Base-by-base conservation (phyloP, 352 stramenopile species). In the Pythium oligandrum region DNA sequence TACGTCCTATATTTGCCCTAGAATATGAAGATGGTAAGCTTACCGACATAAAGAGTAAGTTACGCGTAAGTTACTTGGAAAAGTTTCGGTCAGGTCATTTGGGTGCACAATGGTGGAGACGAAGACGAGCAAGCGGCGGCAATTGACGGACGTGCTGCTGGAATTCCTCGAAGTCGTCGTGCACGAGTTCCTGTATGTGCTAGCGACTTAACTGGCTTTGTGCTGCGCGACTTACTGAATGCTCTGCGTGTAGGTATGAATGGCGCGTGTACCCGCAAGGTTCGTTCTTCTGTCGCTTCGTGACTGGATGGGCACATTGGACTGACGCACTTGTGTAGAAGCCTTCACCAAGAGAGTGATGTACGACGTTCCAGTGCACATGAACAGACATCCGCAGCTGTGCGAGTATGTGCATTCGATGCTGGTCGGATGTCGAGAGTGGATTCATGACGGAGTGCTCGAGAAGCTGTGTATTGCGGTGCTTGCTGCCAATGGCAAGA, bases 371-470 rank as follows among this genome's bases (percentile, higher is more conserved):
- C 83, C 83, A n/a, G 69, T 90, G 38, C 77, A 91, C 58, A 90
- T 89, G 75, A 84, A 53, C 48, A 73, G 79, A 6, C 80, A 94
- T 51, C 83, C 78, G 32, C 53, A 71, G 46, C 63, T 94, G 44
- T 78, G 75, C 40, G 76, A 89, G 59, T 94, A 94, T 61, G 81
- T 94, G 46, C 68, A 83, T 60, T 81, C 71, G 39, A 88, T 88
- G 68, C 53, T 94, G 44, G 43, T 43, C 36, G 83, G 81, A 10
- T 94, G 83, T 46, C 71, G 64, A 4, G 54, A 61, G 30, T 94
- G 81, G 83, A 69, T 94, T 5, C 45, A 60, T 30, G 30, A 57
- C 33, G 78, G 71, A 17, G 78, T 88, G 45, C 43, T 92, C 3
- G 81, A 89, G 44, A 90, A 90, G 52, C 51, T 92, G 1, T 76